phyloP scores from a whole-genome alignment of 805 yeast genomes.

The Kluyveromyces lactis region DNA sequence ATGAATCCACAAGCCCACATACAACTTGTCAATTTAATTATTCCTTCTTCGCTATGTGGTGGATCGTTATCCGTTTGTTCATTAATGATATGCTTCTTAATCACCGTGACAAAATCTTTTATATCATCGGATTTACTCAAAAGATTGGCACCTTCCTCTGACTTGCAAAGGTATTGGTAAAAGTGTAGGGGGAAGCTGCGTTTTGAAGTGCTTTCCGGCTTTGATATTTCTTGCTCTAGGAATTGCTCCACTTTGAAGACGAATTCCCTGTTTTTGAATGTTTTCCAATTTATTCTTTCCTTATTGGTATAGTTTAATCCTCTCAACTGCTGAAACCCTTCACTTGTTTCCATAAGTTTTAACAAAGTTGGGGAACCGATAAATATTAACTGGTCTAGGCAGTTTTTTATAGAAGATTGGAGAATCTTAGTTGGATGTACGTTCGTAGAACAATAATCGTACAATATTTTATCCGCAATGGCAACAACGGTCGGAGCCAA shows the following conservation, averaged over 20 bases:
- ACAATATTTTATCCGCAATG: constrained; percentile 46
- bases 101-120: constrained; percentile 30
- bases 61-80: neutral
- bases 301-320: constrained; percentile 50
- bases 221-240: constrained; percentile 16
- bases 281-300: constrained; percentile 65
- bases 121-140: constrained; percentile 45
- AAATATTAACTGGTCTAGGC: constrained; percentile 38
- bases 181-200: constrained; percentile 51
- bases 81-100: constrained; percentile 21
- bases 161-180: constrained; percentile 70
- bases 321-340: constrained; percentile 61
- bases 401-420: constrained; percentile 19
- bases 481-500: constrained; percentile 46
- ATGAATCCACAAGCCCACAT: constrained; percentile 85
- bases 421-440: constrained; percentile 28
- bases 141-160: constrained; percentile 68
- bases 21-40: constrained; percentile 55
- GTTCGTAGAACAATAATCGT: constrained; percentile 41
- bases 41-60: constrained; percentile 22
- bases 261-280: constrained; percentile 37
- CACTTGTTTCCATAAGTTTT: constrained; percentile 53
- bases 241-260: constrained; percentile 40
- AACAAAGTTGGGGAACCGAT: constrained; percentile 50
- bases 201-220: constrained; percentile 2